Evolutionary conservation across 23 red algal species (phyloP), one percentile per base, ranked within the genome.

Genomic region (Cyanidiococcus yangmingshanensis): DNA sequence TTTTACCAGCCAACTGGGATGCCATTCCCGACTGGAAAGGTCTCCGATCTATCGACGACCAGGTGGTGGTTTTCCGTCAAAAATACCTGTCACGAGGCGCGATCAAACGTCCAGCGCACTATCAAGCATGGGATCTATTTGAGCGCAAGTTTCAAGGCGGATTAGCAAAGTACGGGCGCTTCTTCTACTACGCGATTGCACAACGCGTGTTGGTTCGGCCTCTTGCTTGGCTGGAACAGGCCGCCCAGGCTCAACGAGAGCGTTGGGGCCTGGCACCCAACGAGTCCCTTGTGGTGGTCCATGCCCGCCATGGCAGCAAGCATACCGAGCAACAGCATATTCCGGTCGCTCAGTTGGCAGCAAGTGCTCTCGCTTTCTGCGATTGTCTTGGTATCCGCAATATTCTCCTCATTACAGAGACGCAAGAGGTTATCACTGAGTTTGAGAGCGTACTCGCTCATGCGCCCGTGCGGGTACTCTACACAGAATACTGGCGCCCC

Each of bases 121-220:
- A 71, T 30, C 63, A 35, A 7, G 63, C 63, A 12, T 71, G 63
- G 63, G 7, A 30, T 12, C 3, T 32, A 7, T 71, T 71, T 30
- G 63, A 71, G 63, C 63, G 27, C 63, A 30, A 12, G 16, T 35
- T 71, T 32, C 12, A 29, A 12, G 32, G 32, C 63, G 63, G 63
- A 71, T 29, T 71, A 2, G 7, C 15, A 29, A 25, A 35, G 27
- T 71, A 71, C 63, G 63, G 63, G 63, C 63, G 63, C 7, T 71
- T 71, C 63, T 71, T 71, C 63, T 71, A 71, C 63, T 71, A 71
- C 63, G 63, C 63, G 3, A 29, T 35, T 35, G 63, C 63, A 7
- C 63, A 71, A 12, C 63, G 63, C n/a, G 63, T 71, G 63, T 29
- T 71, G n/a, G 3, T 71, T 7, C 63, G 27, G 27, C 63, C 63